These are phyloP conservation scores for Microstroma glucosiphilum DNA, from an alignment of 1,284 basidiomycete genomes.

Conservation along the genomic window DNA sequence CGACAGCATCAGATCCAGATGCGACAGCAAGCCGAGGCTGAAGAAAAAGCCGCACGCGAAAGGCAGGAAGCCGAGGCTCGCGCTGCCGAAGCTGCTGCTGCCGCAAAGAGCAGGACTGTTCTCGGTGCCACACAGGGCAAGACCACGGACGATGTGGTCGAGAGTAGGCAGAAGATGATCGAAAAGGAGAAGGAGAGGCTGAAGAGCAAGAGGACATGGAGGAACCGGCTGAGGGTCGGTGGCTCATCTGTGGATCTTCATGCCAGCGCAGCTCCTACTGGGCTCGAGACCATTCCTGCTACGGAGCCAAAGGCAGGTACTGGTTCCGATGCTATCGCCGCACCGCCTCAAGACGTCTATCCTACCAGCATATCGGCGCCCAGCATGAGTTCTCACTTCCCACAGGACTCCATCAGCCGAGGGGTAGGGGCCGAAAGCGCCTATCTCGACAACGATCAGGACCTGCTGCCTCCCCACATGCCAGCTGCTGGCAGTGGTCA, in stretches of 20 bases:
- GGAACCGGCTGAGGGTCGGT: slow-evolving; percentile 51
- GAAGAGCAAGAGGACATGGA: slow-evolving; percentile 48
- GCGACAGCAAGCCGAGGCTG: slow-evolving; percentile 53
- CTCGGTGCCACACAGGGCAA: slow-evolving; percentile 52
- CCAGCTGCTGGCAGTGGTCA: slow-evolving; percentile 51
- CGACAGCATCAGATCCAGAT: slow-evolving; percentile 72
- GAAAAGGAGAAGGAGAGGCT: slow-evolving; percentile 52
- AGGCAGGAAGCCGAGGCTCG: slow-evolving; percentile 60
- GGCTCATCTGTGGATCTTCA: slow-evolving; percentile 4
- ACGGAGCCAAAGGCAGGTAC: slow-evolving; percentile 13
- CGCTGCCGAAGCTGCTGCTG: slow-evolving; percentile 25
- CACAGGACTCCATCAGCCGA: neutral
- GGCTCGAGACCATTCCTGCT: slow-evolving; percentile 33
- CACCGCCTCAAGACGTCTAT: neutral
- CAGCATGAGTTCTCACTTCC: slow-evolving; percentile 1
- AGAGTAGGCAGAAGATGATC: slow-evolving; percentile 53
- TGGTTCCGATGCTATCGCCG: neutral
- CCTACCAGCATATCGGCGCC: neutral
- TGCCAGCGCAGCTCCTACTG: slow-evolving; percentile 21
- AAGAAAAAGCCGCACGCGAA: slow-evolving; percentile 51
- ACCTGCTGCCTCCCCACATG: slow-evolving; percentile 64
- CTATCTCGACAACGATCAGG: slow-evolving; percentile 50
- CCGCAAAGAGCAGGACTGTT: neutral
- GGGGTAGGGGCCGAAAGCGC: neutral
- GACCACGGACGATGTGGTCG: slow-evolving; percentile 52